These are phyloP conservation scores for Fusarium verrucosum DNA, from an alignment of 2,329 filamentous ascomycete genomes.

Conservation along the genomic window DNA sequence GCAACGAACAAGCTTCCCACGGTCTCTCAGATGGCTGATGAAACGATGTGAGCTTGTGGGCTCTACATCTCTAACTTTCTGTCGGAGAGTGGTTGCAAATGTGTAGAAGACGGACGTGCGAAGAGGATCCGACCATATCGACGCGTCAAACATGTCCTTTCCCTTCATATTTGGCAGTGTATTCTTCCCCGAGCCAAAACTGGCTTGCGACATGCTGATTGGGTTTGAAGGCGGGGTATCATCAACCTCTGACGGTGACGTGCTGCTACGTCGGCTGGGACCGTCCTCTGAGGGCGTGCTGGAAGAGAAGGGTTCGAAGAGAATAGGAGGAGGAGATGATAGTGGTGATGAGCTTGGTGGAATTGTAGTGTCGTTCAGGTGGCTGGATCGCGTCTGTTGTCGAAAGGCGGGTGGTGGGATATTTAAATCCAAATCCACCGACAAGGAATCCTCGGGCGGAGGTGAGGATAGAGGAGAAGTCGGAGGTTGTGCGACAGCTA, in stretches of 20 bases:
- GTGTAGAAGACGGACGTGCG: conserved; percentile 77
- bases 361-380: conserved; percentile 35
- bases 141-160: conserved; percentile 75
- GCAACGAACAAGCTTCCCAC: conserved; percentile 73
- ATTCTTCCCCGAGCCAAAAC: conserved; percentile 46
- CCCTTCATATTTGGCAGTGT: conserved; percentile 72
- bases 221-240: conserved; percentile 55
- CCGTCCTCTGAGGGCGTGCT: conserved; percentile 51
- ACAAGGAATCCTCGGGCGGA: conserved; percentile 49
- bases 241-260: conserved; percentile 57
- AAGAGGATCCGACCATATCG: conserved; percentile 73
- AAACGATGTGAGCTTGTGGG: conserved; percentile 75
- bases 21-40: conserved; percentile 72
- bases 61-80: conserved; percentile 69
- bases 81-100: conserved; percentile 73
- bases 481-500: conserved; percentile 34
- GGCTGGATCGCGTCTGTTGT: conserved; percentile 33
- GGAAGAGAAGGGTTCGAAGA: conserved; percentile 62
- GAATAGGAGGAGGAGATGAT: conserved; percentile 63
- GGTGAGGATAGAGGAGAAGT: conserved; percentile 54
- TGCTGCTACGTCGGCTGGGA: conserved; percentile 50
- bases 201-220: conserved; percentile 51
- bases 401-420: conserved; percentile 43
- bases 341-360: conserved; percentile 62
- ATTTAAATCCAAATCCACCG: no score